Base-by-base conservation (phyloP, 2,329 filamentous ascomycete species). In the Nemania serpens region DNA sequence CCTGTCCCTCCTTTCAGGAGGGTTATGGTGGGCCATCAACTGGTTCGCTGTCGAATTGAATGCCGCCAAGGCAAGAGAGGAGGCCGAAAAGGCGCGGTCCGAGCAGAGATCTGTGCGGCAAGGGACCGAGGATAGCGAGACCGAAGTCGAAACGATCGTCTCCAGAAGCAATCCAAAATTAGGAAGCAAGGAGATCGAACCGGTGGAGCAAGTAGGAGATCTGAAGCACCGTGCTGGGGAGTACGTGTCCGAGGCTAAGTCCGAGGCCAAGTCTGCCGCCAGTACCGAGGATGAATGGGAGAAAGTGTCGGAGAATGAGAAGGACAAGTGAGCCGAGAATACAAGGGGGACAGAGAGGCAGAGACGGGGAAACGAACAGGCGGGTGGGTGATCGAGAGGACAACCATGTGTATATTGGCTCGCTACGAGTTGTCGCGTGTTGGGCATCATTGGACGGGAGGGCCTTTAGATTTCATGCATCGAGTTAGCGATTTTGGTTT, bases 281-380 rank as follows among this genome's bases (percentile, higher is more conserved):
- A 94, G 92, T 76, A 97, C 93, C 4, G 94, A 98, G 78, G 94
- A 94, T 72, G 94, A 98, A 78, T 98, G 94, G 94, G 94, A 97
- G 80, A 96, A 95, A 81, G 90, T 98, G 3, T 92, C 91, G 20
- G 90, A 90, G 75, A 82, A 82, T 60, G 86, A 87, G 79, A 82
- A 81, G 68, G 83, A 85, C 66, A 86, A 85, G 52, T 65, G 55
- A 60, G 37, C 10, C 43, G 20, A 42, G 4, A 43, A n/a, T n/a
- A 18, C 10, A 34, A 36, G 7, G 22, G 11, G n/a, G 6, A 20
- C 42, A 10, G 18, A 15, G 22, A n/a, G 12, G 20, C 42, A 10
- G 18, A 15, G 22, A n/a, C 10, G 20, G 12, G 33, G 9, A n/a
- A 56, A 9, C 11, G 15, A 11, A 48, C 49, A 37, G 15, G 45